These are phyloP conservation scores for Lactarius tabidus DNA, from an alignment of 768 basidiomycete species.

Conservation along the genomic window DNA sequence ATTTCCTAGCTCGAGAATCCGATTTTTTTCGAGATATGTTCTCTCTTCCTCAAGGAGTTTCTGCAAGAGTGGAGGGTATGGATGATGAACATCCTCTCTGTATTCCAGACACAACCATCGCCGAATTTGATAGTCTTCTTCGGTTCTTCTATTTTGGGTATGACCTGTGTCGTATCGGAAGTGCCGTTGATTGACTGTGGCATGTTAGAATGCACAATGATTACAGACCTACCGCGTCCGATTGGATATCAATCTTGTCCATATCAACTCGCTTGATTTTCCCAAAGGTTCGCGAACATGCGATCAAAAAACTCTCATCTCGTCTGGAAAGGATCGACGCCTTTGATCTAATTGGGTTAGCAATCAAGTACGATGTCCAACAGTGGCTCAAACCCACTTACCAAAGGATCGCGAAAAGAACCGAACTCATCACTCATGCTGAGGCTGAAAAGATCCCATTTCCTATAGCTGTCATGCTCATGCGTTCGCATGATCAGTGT, in stretches of 20 bases:
- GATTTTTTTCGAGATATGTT: conserved; percentile 23
- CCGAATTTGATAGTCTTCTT: conserved; percentile 24
- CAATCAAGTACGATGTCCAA: conserved; percentile 23
- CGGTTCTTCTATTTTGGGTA: conserved; percentile 27
- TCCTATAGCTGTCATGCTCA: conserved; percentile 12
- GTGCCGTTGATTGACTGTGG: neutral
- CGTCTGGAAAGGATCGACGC: conserved; percentile 12
- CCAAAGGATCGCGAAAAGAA: conserved; percentile 11
- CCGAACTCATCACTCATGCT: neutral
- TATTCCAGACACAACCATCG: conserved; percentile 16
- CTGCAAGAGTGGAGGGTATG: conserved; percentile 22
- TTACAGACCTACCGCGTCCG: neutral
- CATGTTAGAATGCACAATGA: conserved; percentile 18
- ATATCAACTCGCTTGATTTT: conserved; percentile 23
- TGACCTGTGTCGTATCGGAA: neutral
- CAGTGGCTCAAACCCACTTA: conserved; percentile 27
- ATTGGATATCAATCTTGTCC: conserved; percentile 26
- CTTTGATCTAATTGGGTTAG: conserved; percentile 23
- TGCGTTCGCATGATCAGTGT: conserved; percentile 15
- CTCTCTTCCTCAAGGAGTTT: conserved; percentile 22
- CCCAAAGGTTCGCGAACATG: conserved; percentile 15
- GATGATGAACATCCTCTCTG: conserved; percentile 25
- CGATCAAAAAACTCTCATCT: conserved; percentile 18
- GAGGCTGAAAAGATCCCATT: conserved; percentile 10
- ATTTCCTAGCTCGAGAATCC: conserved; percentile 25